Evolutionary conservation across 306 rosid genomes (phyloP).

Genomic region (Cucurbita maxima): DNA sequence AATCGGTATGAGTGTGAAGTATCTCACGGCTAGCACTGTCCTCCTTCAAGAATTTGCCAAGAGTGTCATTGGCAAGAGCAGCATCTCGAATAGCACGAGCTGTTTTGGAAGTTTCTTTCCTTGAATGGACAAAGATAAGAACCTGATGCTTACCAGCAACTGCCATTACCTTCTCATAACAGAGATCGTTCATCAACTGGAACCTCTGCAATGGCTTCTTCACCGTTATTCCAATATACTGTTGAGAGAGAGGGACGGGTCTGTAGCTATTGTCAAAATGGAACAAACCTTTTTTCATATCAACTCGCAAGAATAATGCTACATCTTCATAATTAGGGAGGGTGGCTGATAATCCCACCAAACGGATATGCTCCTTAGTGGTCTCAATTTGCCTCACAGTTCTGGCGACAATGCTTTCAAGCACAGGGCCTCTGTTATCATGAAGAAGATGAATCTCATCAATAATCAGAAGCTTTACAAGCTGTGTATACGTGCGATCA

Average conservation of each 20-base stretch:
- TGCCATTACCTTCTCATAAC: conserved; percentile 84
- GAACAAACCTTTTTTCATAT: conserved; percentile 49
- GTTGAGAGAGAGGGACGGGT: conserved; percentile 94
- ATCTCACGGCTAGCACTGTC: conserved; percentile 97
- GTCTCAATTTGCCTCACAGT: conserved; percentile 94
- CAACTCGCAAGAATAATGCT: conserved; percentile 78
- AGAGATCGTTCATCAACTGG: conserved; percentile 92
- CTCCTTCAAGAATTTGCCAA: conserved; percentile 80
- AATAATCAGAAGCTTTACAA: conserved; percentile 77
- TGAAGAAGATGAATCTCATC: conserved; percentile 98
- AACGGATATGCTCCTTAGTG: conserved; percentile 75
- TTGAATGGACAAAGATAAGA: conserved; percentile 89
- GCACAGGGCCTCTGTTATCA: conserved; percentile 95
- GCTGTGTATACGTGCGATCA: conserved; percentile 86
- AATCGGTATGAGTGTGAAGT: conserved; percentile 85
- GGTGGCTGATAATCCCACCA: conserved; percentile 94
- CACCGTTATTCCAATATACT: conserved; percentile 76
- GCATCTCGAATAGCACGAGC: conserved; percentile 94
- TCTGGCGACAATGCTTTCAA: conserved; percentile 93
- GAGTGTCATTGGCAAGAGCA: conserved; percentile 89
- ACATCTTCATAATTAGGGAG: conserved; percentile 89
- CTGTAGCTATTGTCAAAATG: conserved; percentile 84
- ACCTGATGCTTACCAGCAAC: conserved; percentile 96
- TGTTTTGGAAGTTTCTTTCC: conserved; percentile 97
- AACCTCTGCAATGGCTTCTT: conserved; percentile 97